These are phyloP conservation scores for Amoeboaphelidium protococcarum DNA, from an alignment of 371 early-diverging fungal species.

Conservation along the genomic window DNA sequence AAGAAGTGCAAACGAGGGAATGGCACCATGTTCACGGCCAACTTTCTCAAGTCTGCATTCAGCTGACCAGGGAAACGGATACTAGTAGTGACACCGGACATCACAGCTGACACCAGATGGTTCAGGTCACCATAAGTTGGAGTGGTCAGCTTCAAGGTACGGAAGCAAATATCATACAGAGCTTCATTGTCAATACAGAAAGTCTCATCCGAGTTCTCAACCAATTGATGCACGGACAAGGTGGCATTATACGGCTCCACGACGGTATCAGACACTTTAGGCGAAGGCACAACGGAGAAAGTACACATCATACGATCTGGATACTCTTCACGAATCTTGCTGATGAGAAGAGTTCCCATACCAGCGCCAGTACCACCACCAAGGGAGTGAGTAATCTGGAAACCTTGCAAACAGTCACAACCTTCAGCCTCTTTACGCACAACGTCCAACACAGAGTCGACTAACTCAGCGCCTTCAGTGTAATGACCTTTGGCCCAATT, in stretches of 20 bases:
- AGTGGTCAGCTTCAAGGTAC: conserved; percentile 61
- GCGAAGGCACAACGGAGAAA: conserved; percentile 77
- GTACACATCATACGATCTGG: conserved; percentile 92
- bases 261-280: conserved; percentile 54
- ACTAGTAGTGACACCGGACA: conserved; percentile 91
- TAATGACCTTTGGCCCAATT: conserved; percentile 95
- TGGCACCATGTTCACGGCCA: conserved; percentile 97
- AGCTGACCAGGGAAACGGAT: conserved; percentile 98
- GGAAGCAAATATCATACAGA: conserved; percentile 82
- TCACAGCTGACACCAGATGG: conserved; percentile 66
- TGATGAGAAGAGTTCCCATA: conserved; percentile 68
- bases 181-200: conserved; percentile 99
- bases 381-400: conserved; percentile 81
- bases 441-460: conserved; percentile 68
- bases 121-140: conserved; percentile 76
- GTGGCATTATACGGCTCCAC: conserved; percentile 98
- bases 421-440: conserved; percentile 75
- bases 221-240: conserved; percentile 79
- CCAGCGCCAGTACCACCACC: conserved; percentile 92
- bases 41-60: conserved; percentile 90
- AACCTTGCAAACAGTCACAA: conserved; percentile 79
- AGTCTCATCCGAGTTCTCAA: conserved; percentile 93
- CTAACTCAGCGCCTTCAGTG: conserved; percentile 89
- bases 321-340: conserved; percentile 85
- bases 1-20: conserved; percentile 99